These are phyloP conservation scores for Dioszegia aurantiaca DNA, from an alignment of 768 basidiomycete genomes.

Conservation along the genomic window DNA sequence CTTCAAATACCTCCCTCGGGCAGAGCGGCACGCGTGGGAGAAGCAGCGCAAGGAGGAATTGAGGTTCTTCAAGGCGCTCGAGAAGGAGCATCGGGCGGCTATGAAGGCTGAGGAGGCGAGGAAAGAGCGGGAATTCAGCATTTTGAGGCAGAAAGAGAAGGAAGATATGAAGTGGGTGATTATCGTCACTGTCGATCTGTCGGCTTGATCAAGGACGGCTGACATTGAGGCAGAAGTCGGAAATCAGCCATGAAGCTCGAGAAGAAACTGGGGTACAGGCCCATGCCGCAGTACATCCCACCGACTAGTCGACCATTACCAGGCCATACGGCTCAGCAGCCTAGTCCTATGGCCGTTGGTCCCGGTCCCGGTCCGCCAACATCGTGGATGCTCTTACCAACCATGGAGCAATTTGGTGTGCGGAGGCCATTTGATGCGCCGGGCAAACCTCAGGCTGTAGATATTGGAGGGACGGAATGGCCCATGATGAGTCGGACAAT, in stretches of 20 bases:
- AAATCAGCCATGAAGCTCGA: conserved; percentile 21
- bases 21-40: conserved; percentile 2
- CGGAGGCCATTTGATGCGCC: conserved; percentile 42
- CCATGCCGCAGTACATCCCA: conserved; percentile 10
- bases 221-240: conserved; percentile 20
- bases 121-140: conserved; percentile 18
- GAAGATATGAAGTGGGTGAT: conserved; percentile 29
- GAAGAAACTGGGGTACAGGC: conserved; percentile 14
- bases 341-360: neutral
- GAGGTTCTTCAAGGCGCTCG: conserved; percentile 2
- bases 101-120: conserved; percentile 18
- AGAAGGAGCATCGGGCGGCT: conserved; percentile 15
- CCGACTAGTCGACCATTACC: conserved; percentile 17
- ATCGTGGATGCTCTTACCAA: conserved; percentile 32
- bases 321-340: neutral
- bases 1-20: neutral
- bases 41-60: conserved; percentile 18
- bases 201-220: no score
- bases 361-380: neutral
- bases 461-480: conserved; percentile 29
- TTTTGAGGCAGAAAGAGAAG: conserved; percentile 19
- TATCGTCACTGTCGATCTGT: neutral
- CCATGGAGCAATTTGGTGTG: conserved; percentile 40
- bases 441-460: conserved; percentile 12
- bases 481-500: conserved; percentile 49